Percentiles rank a stretch among this genome's conserved stretches.
phyloP scores from a whole-genome alignment of 108 stramenopile species.

The Schizochytrium sp. region DNA sequence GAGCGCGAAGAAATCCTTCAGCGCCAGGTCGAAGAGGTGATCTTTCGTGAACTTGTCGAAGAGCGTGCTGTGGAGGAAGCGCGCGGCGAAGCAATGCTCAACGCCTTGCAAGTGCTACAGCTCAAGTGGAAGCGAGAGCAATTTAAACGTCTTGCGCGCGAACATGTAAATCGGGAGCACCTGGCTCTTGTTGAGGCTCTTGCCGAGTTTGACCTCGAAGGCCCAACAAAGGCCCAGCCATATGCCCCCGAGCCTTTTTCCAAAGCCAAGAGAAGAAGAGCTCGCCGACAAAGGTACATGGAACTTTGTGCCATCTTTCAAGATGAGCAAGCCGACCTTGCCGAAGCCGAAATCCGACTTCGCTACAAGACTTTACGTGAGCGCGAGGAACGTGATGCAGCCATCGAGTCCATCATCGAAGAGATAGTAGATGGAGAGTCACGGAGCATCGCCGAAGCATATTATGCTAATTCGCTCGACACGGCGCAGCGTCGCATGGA shows the following conservation, averaged over 20 bases:
- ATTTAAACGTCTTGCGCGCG: neutral
- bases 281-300: neutral
- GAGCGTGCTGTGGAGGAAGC: neutral
- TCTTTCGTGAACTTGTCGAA: neutral
- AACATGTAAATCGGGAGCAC: neutral
- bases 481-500: neutral
- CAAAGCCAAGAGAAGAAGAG: neutral
- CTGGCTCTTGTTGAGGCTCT: neutral
- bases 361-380: neutral
- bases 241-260: neutral
- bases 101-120: neutral
- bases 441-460: neutral
- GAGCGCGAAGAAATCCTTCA: neutral
- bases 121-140: neutral
- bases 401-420: neutral
- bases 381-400: neutral
- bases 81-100: neutral
- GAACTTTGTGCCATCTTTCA: neutral
- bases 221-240: neutral
- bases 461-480: neutral
- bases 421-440: neutral
- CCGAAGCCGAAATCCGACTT: neutral
- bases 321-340: neutral
- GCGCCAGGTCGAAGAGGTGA: neutral
- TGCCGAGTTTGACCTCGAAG: neutral